phyloP scores from a whole-genome alignment of 208 protist genomes.

The Leishmania amazonensis region DNA sequence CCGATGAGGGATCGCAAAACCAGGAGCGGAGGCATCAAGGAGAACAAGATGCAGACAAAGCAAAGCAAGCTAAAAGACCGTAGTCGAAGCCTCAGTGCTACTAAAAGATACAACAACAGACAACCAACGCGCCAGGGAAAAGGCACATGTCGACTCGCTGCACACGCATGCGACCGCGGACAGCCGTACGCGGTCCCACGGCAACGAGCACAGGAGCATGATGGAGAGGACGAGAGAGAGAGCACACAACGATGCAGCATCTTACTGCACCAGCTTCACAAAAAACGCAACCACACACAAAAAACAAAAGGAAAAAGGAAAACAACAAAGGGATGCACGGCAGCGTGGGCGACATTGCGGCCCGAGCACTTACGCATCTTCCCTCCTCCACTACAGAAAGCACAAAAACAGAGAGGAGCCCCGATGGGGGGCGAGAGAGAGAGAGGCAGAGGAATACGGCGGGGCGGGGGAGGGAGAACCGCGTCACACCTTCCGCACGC shows the following conservation, averaged over 20 bases:
- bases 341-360: background rate
- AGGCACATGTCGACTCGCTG: too few relatives aligned
- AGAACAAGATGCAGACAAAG: background rate
- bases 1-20: background rate
- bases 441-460: background rate
- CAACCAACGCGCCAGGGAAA: background rate
- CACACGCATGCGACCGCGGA: too few relatives aligned
- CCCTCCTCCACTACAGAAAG: too few relatives aligned
- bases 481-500: background rate
- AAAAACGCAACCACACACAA: background rate
- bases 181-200: too few relatives aligned
- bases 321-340: background rate
- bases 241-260: too few relatives aligned
- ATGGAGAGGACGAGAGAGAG: too few relatives aligned
- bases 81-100: background rate
- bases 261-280: too few relatives aligned
- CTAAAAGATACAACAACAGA: background rate
- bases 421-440: background rate
- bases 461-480: too few relatives aligned
- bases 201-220: too few relatives aligned
- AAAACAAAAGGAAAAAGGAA: background rate
- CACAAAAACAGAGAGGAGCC: conserved; percentile 6
- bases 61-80: background rate
- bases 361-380: background rate
- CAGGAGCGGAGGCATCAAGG: background rate